phyloP scores from a whole-genome alignment of 2,329 filamentous ascomycete genomes.

The Aphanoascus verrucosus region DNA sequence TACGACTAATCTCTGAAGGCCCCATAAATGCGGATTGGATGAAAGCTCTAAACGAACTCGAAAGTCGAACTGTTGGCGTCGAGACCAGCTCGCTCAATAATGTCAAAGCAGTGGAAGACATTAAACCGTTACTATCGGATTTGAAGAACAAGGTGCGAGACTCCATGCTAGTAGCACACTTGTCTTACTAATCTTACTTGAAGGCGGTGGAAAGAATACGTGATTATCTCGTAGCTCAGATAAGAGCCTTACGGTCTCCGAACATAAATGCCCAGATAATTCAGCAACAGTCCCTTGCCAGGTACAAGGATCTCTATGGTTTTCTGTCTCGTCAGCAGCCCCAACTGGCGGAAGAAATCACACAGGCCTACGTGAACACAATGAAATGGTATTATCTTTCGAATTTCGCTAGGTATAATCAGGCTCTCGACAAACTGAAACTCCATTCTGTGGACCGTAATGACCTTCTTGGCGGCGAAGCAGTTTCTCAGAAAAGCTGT shows the following conservation, averaged over 20 bases:
- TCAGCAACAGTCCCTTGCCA: constrained; percentile 82
- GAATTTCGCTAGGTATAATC: constrained; percentile 80
- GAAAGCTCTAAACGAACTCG: constrained; percentile 69
- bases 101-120: constrained; percentile 68
- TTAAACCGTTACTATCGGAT: constrained; percentile 74
- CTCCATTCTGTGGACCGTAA: constrained; percentile 72
- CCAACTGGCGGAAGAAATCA: constrained; percentile 78
- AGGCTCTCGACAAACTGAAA: constrained; percentile 72
- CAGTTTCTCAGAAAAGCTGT: constrained; percentile 52
- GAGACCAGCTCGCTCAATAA: constrained; percentile 55
- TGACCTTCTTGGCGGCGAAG: constrained; percentile 72
- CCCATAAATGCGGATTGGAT: constrained; percentile 84
- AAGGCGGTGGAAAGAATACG: constrained; percentile 85
- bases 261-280: constrained; percentile 97
- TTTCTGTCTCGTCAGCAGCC: constrained; percentile 77
- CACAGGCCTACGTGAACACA: constrained; percentile 89
- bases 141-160: constrained; percentile 61
- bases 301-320: constrained; percentile 75
- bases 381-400: constrained; percentile 98
- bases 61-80: constrained; percentile 62
- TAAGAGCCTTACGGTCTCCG: constrained; percentile 85
- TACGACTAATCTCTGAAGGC: constrained; percentile 77
- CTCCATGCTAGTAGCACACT: background rate
- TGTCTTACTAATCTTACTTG: constrained; percentile 10
- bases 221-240: constrained; percentile 87